Evolutionary conservation across 768 basidiomycete species (phyloP).

Genomic region (Bullera alba): DNA sequence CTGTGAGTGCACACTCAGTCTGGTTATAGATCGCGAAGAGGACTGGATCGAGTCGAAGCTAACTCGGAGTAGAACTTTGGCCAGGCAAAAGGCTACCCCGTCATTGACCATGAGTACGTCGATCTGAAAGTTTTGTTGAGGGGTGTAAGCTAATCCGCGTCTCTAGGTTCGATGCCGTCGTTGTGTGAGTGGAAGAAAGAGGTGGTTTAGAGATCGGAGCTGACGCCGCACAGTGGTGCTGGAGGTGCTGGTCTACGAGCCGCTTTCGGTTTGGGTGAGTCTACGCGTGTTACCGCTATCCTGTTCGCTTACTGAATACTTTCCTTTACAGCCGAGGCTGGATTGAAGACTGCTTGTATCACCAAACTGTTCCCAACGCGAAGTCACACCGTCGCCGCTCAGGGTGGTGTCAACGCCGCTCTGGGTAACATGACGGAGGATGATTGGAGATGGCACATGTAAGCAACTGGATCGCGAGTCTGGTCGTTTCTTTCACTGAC

Average conservation of each 20-base stretch:
- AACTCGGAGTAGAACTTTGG: conserved; percentile 34
- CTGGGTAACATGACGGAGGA: conserved; percentile 93
- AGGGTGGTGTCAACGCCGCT: conserved; percentile 91
- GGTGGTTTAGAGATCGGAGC: conserved; percentile 2
- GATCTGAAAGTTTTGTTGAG: too few relatives aligned
- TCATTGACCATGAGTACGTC: conserved; percentile 98
- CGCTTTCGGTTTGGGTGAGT: conserved; percentile 86
- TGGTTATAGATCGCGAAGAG: background rate
- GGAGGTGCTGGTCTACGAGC: conserved; percentile 97
- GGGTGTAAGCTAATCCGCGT: too few relatives aligned
- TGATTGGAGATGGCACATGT: conserved; percentile 99
- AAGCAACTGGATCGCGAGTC: conserved; percentile 14
- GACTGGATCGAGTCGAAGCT: background rate
- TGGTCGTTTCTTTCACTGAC: background rate
- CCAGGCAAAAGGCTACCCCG: conserved; percentile 58
- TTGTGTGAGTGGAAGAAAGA: conserved; percentile 64
- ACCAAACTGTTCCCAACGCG: conserved; percentile 98
- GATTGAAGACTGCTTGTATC: conserved; percentile 98
- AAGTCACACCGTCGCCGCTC: conserved; percentile 97
- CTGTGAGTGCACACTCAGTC: conserved; percentile 26
- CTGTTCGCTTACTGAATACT: background rate
- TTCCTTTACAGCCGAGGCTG: conserved; percentile 73
- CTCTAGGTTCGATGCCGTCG: conserved; percentile 89
- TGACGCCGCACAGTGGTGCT: conserved; percentile 62
- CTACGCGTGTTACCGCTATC: conserved; percentile 9